These are phyloP conservation scores for Antitrichia curtipendula DNA, from an alignment of 225 moss, liverwort and hornwort genomes.

Conservation along the genomic window DNA sequence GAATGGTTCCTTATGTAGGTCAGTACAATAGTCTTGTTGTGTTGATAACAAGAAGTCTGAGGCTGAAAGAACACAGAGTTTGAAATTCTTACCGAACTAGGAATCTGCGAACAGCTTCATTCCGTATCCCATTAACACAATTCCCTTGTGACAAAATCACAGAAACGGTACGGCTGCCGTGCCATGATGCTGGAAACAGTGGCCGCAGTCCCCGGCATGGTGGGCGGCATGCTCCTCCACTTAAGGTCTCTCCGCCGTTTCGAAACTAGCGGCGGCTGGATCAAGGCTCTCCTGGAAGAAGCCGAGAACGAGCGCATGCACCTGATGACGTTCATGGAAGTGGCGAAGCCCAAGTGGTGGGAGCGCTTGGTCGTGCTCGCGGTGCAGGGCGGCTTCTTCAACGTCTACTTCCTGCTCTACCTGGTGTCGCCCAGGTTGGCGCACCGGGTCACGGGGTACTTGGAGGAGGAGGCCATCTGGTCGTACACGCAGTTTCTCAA, in stretches of 20 bases:
- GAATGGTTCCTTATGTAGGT: background rate
- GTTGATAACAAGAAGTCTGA: background rate
- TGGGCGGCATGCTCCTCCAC: constrained; percentile 79
- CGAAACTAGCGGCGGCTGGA: constrained; percentile 89
- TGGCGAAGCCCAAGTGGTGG: constrained; percentile 74
- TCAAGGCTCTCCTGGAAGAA: constrained; percentile 86
- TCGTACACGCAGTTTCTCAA: constrained; percentile 61
- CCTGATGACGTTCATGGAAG: constrained; percentile 92
- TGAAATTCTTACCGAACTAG: background rate
- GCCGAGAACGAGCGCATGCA: constrained; percentile 99
- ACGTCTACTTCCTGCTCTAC: constrained; percentile 67
- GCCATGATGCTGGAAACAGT: constrained; percentile 97
- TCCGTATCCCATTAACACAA: background rate
- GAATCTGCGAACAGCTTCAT: too few relatives aligned
- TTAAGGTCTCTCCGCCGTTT: constrained; percentile 59
- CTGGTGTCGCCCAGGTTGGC: constrained; percentile 48
- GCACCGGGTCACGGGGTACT: constrained; percentile 71
- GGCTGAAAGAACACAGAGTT: background rate
- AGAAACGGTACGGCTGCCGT: constrained; percentile 79
- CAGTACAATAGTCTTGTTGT: too few relatives aligned
- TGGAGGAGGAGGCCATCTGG: constrained; percentile 86
- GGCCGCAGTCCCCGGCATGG: constrained; percentile 97
- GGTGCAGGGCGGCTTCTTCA: constrained; percentile 80
- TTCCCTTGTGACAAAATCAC: background rate
- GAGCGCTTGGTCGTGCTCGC: constrained; percentile 59